These are phyloP conservation scores for Wickerhamiella azymoides DNA, from an alignment of 805 yeast genomes.

Conservation along the genomic window DNA sequence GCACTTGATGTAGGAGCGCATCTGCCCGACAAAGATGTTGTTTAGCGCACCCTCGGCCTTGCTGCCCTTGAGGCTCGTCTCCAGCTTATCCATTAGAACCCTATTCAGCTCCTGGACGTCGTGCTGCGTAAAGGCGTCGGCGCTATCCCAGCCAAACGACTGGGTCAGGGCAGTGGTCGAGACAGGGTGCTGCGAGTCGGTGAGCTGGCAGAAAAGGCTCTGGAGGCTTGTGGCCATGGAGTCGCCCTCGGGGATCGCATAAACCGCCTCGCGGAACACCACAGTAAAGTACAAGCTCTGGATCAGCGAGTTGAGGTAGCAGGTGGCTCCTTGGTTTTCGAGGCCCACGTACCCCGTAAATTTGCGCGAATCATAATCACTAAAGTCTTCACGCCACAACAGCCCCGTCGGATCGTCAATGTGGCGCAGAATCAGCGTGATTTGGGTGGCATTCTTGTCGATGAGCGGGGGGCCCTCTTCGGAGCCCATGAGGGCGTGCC, in stretches of 20 bases:
- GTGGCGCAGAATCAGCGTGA: slow-evolving; percentile 64
- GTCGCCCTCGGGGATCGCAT: slow-evolving; percentile 63
- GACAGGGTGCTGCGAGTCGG: slow-evolving; percentile 58
- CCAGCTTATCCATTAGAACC: slow-evolving; percentile 87
- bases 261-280: slow-evolving; percentile 69
- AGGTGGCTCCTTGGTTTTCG: slow-evolving; percentile 95
- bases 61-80: slow-evolving; percentile 81
- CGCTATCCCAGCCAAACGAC: slow-evolving; percentile 94
- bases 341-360: slow-evolving; percentile 86
- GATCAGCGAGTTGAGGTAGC: slow-evolving; percentile 81
- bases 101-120: slow-evolving; percentile 96
- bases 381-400: slow-evolving; percentile 69
- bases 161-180: slow-evolving; percentile 77
- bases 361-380: slow-evolving; percentile 65
- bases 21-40: slow-evolving; percentile 86
- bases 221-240: slow-evolving; percentile 78
- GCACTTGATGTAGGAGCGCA: slow-evolving; percentile 90
- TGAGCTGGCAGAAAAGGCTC: slow-evolving; percentile 67
- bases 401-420: slow-evolving; percentile 88
- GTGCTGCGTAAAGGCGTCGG: slow-evolving; percentile 93
- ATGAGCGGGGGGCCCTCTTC: slow-evolving; percentile 25
- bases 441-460: slow-evolving; percentile 44
- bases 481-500: slow-evolving; percentile 28
- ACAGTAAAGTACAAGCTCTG: slow-evolving; percentile 85
- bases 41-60: slow-evolving; percentile 59